Evolutionary conservation across 1,284 basidiomycete genomes (phyloP).

Genomic region (Cutaneotrichosporon spelunceum): DNA sequence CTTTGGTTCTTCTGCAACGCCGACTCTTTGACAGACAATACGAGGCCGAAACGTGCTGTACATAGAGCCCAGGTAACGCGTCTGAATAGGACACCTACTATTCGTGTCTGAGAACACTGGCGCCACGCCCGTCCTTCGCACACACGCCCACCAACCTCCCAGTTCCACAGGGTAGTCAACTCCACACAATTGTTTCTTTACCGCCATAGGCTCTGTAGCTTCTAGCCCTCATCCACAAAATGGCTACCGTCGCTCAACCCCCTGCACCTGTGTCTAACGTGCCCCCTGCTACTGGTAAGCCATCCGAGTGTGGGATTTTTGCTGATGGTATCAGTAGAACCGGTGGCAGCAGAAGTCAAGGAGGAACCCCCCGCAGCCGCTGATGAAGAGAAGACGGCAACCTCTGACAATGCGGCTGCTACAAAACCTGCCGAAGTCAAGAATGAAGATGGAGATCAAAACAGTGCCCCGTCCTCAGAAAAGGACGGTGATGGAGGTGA

Average conservation of each 20-base stretch:
- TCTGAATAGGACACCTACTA: neutral
- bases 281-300: constrained; percentile 17
- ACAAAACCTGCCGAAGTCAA: neutral
- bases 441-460: constrained; percentile 5
- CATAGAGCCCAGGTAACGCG: neutral
- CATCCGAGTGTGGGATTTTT: neutral
- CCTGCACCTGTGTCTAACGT: constrained; percentile 22
- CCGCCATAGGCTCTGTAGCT: neutral
- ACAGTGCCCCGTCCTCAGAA: constrained; percentile 10
- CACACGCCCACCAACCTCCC: neutral
- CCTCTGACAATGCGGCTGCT: constrained; percentile 2
- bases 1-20: neutral
- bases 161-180: neutral
- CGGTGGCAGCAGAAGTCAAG: constrained; percentile 9
- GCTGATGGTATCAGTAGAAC: neutral
- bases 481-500: constrained; percentile 15
- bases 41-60: neutral
- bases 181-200: neutral
- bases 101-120: neutral
- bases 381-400: constrained; percentile 10
- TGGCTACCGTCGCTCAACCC: constrained; percentile 26
- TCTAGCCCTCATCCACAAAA: constrained; percentile 4
- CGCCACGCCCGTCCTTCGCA: neutral
- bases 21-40: neutral
- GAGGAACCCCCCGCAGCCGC: neutral